Evolutionary conservation across 257 asterid genomes (phyloP).

Genomic region (Striga asiatica): DNA sequence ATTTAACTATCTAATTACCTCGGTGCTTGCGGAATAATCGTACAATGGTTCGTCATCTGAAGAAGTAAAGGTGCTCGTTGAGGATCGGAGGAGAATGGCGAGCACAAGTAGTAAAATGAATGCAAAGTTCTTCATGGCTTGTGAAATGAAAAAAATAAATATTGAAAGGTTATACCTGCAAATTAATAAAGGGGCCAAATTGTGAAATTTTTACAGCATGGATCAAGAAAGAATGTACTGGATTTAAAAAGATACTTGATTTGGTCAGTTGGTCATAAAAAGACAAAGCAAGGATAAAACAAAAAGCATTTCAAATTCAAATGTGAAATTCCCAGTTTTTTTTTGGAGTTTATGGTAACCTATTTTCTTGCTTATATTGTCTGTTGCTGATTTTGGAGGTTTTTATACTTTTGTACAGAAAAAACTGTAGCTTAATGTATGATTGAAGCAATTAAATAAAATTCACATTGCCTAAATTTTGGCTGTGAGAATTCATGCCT

Average conservation of each 20-base stretch:
- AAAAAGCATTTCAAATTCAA: conserved; percentile 3
- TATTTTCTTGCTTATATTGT: conserved; percentile 15
- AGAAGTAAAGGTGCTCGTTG: background rate
- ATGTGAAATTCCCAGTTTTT: background rate
- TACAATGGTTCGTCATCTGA: background rate
- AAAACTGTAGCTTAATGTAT: conserved; percentile 14
- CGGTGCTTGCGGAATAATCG: background rate
- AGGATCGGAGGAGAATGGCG: background rate
- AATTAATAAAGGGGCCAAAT: background rate
- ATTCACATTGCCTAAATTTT: background rate
- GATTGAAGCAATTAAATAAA: conserved; percentile 8
- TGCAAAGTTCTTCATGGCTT: conserved; percentile 11
- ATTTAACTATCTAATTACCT: background rate
- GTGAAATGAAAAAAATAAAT: background rate
- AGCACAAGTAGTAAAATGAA: background rate
- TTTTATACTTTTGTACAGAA: conserved; percentile 5
- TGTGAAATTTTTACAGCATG: background rate
- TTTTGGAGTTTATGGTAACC: conserved; percentile 13
- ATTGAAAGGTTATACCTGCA: background rate
- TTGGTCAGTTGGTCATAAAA: background rate
- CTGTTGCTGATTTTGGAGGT: conserved; percentile 17
- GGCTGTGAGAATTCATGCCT: background rate
- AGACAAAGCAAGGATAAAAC: background rate
- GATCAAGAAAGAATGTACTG: background rate
- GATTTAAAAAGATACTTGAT: background rate